Evolutionary conservation across 352 stramenopile genomes (phyloP).

Genomic region (Phytophthora colocasiae): DNA sequence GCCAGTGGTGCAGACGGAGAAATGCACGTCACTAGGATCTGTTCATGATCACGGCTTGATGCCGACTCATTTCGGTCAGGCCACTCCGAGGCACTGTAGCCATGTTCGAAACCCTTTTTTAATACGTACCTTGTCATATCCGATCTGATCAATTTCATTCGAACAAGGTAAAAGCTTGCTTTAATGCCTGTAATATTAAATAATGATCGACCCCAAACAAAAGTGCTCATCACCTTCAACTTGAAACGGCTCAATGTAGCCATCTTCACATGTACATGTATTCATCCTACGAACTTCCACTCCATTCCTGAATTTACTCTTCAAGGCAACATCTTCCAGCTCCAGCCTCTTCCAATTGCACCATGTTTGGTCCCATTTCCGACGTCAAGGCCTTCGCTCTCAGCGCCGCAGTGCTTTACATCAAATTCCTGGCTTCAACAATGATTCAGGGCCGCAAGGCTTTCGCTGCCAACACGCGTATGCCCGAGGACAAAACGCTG

Average conservation of each 20-base stretch:
- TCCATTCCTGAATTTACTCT: slow-evolving; percentile 28
- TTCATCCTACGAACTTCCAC: not conserved
- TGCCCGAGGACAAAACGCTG: slow-evolving; percentile 53
- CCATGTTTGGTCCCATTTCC: slow-evolving; percentile 19
- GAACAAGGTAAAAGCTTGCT: too few species aligned
- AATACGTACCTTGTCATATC: not conserved
- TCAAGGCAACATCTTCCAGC: not conserved
- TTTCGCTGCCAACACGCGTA: slow-evolving; percentile 52
- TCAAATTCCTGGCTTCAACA: slow-evolving; percentile 64
- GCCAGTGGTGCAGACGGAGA: slow-evolving; percentile 2
- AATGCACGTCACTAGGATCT: slow-evolving; percentile 11
- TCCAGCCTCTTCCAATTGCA: not conserved
- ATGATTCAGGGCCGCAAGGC: slow-evolving; percentile 54
- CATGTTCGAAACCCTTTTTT: not conserved
- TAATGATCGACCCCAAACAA: not conserved
- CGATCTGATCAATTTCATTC: not conserved
- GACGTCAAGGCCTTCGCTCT: slow-evolving; percentile 50
- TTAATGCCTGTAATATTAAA: not conserved
- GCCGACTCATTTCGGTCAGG: not conserved
- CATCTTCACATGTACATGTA: not conserved
- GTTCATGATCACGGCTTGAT: not conserved
- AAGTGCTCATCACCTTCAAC: slow-evolving; percentile 3
- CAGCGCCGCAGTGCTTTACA: slow-evolving; percentile 57
- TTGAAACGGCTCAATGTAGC: not conserved
- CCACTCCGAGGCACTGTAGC: too few species aligned